Base-by-base conservation (phyloP, 108 stramenopile genomes). In the Stephanodiscus triporus region DNA sequence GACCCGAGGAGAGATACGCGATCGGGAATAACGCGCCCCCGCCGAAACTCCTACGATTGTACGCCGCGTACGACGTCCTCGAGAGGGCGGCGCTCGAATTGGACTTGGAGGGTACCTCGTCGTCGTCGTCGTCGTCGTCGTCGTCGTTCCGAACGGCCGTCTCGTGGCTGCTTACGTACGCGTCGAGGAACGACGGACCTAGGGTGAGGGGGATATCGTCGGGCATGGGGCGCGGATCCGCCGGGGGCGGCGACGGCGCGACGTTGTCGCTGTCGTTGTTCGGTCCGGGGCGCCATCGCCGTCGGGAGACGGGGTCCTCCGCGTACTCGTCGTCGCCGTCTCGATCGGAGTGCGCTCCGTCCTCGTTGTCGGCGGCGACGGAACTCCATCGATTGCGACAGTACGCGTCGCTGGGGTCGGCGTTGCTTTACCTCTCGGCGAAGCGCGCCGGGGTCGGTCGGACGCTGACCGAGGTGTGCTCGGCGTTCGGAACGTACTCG, bases 301-400 rank as follows among this genome's bases (percentile, higher is more conserved):
- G 9, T 29, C 16, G 20, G 14, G 14, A 4, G 56, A 32, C 11
- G 30, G 14, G 4, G 11, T n/a, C 13, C 24, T 19, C 20, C 36
- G 55, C 26, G 11, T 24, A 58, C 17, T 47, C 69, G 1, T 59
- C 22, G 24, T 2, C 59, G 36, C 43, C n/a, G 37, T 22, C 36
- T n/a, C n/a, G n/a, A n/a, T n/a, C n/a, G n/a, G n/a, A n/a, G n/a
- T n/a, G 16, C 36, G 47, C 49, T 66, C 66, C 16, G 49, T 47
- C 22, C 16, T 23, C 56, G 48, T 40, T 67, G 6, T 68, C 59
- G 10, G 30, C 42, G 16, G 29, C 53, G 37, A 49, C 51, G 1
- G 69, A 70, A 24, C 27, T 78, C 43, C 69, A 78, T 48, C 69
- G 77, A n/a, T 20, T 78, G 9, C 60, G 70, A 53, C 77, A 78